Base-by-base conservation (phyloP, 1,284 basidiomycete genomes). In the Ustilago lituana region DNA sequence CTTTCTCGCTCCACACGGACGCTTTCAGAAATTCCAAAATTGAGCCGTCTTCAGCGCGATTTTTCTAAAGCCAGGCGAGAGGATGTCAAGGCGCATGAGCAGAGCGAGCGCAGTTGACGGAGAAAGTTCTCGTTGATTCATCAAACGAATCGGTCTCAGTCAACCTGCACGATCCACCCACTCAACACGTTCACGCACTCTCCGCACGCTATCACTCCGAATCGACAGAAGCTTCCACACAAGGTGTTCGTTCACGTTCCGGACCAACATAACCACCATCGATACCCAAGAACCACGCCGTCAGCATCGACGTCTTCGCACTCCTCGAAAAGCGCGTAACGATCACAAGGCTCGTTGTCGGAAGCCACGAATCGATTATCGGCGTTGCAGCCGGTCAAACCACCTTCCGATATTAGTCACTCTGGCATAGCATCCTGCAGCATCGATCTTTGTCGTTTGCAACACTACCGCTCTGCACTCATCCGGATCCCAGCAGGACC, bases 81-180 rank as follows among this genome's bases (percentile, higher is more conserved):
- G n/a, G n/a, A n/a, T 29, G 6, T 29, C 12, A 12, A 12, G 12
- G 29, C 31, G 29, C 31, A 23, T 47, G 22, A 26, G 32, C 33
- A n/a, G 27, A 29, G 27, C 7, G 7, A 29, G 27, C 6, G 12
- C 12, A 7, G 27, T 12, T 6, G 7, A 24, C n/a, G 38, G 36
- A 47, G 56, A 59, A 59, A 52, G 48, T 59, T 59, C 56, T 59
- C 35, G 56, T 37, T 27, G 26, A 46, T 51, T 59, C 49, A 47
- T 41, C 37, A n/a, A 36, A 3, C n/a, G n/a, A n/a, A n/a, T n/a
- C 37, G 19, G n/a, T 11, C 37, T 19, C n/a, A 39, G 12, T 17
- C 14, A n/a, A 36, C 37, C 35, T 19, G 20, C 20, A 39, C 37
- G 37, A 39, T 39, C 35, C 35, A 37, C n/a, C n/a, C n/a, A n/a